A percentile compares a stretch with the other conserved stretches of the same genome.
These are phyloP conservation scores for Teunomyces stri DNA, from an alignment of 805 yeast species.

Conservation along the genomic window DNA sequence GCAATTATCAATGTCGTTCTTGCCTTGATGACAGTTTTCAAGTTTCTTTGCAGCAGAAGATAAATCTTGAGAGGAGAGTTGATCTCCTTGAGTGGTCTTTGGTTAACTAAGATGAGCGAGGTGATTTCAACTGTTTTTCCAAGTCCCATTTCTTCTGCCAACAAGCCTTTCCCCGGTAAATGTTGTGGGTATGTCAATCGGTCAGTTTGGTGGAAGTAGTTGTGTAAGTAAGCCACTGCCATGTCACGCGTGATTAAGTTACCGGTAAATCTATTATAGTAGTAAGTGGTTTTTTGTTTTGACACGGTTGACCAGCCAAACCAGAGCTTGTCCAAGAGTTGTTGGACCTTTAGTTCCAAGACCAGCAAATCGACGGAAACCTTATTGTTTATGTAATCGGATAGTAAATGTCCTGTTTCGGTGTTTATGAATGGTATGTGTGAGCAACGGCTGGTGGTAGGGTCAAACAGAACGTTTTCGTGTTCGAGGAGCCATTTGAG, in stretches of 20 bases:
- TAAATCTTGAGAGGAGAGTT: conserved; percentile 27
- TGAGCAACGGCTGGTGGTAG: conserved; percentile 19
- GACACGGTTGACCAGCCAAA: conserved; percentile 51
- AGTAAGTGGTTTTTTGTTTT: conserved; percentile 18
- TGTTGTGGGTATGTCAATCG: conserved; percentile 21
- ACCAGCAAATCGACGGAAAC: background rate
- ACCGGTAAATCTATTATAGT: conserved; percentile 53
- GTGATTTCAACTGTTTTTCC: conserved; percentile 91
- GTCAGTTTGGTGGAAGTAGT: conserved; percentile 21
- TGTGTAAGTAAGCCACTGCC: conserved; percentile 17
- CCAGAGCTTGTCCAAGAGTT: conserved; percentile 39
- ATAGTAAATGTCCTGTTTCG: background rate
- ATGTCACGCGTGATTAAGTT: conserved; percentile 26
- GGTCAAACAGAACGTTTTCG: conserved; percentile 45
- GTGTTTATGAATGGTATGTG: conserved; percentile 17
- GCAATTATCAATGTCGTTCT: conserved; percentile 81
- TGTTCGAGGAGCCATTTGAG: conserved; percentile 54
- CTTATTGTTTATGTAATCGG: background rate
- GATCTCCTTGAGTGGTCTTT: conserved; percentile 41
- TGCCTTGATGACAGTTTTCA: conserved; percentile 47
- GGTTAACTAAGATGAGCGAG: conserved; percentile 61
- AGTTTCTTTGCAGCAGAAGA: conserved; percentile 36
- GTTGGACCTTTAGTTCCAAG: background rate
- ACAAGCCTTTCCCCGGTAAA: conserved; percentile 58
- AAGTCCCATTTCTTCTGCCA: conserved; percentile 96